Conservation (phyloP, 148 eudicot species). For the Arctostaphylos glauca region DNA sequence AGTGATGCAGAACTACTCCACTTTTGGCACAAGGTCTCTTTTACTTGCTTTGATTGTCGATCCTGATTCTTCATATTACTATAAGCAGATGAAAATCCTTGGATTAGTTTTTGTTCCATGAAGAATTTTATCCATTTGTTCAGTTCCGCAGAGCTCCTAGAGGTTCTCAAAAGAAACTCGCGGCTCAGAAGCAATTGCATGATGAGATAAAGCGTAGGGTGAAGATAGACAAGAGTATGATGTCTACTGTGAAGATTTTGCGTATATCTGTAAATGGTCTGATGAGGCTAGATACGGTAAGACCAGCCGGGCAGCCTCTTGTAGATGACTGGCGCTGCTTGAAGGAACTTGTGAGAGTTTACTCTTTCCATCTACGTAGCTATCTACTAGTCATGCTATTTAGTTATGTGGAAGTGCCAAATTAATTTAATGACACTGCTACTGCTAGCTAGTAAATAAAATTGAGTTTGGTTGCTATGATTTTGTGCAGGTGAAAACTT, state of each 20-base stretch:
- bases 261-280: constrained; percentile 34
- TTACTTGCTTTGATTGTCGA: not conserved
- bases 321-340: constrained; percentile 14
- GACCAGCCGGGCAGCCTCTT: constrained; percentile 11
- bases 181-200: constrained; percentile 64
- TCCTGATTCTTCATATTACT: not conserved
- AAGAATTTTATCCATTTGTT: not conserved
- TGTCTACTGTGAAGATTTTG: constrained; percentile 67
- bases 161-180: constrained; percentile 66
- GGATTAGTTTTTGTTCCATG: not conserved
- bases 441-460: not conserved
- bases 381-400: not conserved
- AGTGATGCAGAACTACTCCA: constrained; percentile 9
- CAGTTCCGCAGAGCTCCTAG: constrained; percentile 84
- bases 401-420: not conserved
- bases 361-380: not conserved
- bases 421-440: too few relatives aligned
- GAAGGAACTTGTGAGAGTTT: not conserved
- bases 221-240: constrained; percentile 66
- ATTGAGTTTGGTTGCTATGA: not conserved
- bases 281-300: not conserved
- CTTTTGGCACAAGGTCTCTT: constrained; percentile 17
- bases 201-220: constrained; percentile 85
- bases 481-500: constrained; percentile 15
- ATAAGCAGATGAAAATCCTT: not conserved